A percentile compares a stretch with the other conserved stretches of the same genome.
These are phyloP conservation scores for Sugiyamaella sp. DNA, from an alignment of 1,139 yeast species.

Conservation along the genomic window DNA sequence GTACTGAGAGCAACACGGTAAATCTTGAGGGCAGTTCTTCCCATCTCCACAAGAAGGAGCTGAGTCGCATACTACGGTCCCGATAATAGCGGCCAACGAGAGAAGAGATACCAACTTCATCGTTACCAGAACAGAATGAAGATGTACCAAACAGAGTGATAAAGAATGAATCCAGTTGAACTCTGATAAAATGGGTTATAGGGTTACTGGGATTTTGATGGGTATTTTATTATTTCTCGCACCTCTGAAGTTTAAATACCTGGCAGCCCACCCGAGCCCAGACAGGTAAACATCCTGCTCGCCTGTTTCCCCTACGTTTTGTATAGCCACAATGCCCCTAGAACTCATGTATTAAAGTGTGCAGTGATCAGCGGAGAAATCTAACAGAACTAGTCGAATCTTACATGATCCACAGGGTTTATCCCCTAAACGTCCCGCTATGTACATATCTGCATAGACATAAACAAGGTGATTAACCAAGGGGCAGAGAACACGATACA, in stretches of 20 bases:
- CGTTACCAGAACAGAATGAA: background rate
- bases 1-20: conserved; percentile 83
- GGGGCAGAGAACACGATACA: no score
- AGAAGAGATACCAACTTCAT: conserved; percentile 39
- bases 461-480: no score
- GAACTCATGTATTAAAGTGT: no score
- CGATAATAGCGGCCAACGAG: conserved; percentile 13
- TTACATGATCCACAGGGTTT: no score
- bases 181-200: background rate
- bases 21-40: conserved; percentile 63
- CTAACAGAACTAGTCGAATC: no score
- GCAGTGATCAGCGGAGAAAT: no score
- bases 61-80: conserved; percentile 9
- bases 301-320: background rate
- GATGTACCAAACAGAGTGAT: background rate
- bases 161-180: background rate
- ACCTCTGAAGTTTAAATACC: background rate
- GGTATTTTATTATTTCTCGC: background rate
- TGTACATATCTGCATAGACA: no score
- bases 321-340: background rate
- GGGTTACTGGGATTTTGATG: no score
- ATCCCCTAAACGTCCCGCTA: no score
- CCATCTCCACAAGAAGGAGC: conserved; percentile 50
- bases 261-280: no score
- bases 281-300: background rate